These are phyloP conservation scores for Scenedesmus sp. DNA, from an alignment of 163 green algal genomes.

Conservation along the genomic window DNA sequence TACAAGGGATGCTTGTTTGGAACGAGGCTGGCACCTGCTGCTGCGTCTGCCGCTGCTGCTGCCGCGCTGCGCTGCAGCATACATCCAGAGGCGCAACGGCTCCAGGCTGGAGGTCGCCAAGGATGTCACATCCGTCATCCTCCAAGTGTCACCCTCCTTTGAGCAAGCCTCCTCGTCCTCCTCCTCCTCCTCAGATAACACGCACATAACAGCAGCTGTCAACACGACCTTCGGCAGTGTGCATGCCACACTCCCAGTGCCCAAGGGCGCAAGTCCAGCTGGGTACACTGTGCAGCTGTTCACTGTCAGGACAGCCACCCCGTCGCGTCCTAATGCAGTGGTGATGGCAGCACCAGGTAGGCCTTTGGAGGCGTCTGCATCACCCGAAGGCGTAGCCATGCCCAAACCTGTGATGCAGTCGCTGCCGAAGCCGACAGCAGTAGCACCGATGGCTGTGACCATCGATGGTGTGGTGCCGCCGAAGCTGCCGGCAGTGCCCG, in stretches of 20 bases:
- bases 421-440: neutral
- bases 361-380: neutral
- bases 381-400: neutral
- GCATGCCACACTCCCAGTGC: slow-evolving; percentile 49
- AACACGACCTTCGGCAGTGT: slow-evolving; percentile 39
- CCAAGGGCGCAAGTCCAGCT: neutral
- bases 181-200: neutral
- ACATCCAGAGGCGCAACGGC: slow-evolving; percentile 2
- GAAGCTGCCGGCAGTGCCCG: slow-evolving; percentile 9
- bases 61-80: neutral
- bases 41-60: neutral
- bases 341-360: neutral
- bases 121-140: neutral
- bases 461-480: slow-evolving; percentile 17
- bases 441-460: neutral
- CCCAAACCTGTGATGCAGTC: neutral
- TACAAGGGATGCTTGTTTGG: no score
- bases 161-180: no score
- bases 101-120: neutral
- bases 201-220: slow-evolving; percentile 18
- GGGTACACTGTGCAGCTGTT: slow-evolving; percentile 42
- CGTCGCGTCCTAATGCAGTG: neutral
- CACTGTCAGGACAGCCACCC: neutral
- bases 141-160: slow-evolving; percentile 38
- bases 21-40: neutral